Evolutionary conservation across 352 stramenopile species (phyloP), one percentile per base, ranked within the genome.

Genomic region (Pythium scleroteichum): DNA sequence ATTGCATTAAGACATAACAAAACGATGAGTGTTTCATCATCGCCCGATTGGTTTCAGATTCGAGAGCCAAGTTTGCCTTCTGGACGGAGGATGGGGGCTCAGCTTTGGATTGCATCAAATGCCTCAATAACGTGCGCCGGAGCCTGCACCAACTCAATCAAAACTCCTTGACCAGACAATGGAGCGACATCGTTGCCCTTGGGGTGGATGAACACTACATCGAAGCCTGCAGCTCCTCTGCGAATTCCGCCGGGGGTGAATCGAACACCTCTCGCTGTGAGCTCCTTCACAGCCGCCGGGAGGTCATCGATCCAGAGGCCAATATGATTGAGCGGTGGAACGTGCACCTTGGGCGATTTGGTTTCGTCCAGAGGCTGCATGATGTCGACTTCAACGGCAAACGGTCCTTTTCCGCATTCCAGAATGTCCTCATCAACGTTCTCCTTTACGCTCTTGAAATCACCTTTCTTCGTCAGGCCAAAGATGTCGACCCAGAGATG

Each of bases 391-490:
- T 99, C 97, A 1, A 99, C 96, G 2, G 86, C 81, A 59, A 96
- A 95, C 17, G 95, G 87, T 22, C 85, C 90, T 22, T 87, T 76
- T 22, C 97, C 97, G 45, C 98, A 85, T 54, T 88, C 69, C 42
- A 99, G 69, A 55, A 99, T 98, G 75, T 99, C 97, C 75, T 99
- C 97, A 59, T 99, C 90, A 29, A 99, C 97, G 75, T 99, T 99
- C 79, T 99, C 97, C 48, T 85, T 95, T 75, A 93, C 79, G 63
- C 79, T 93, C 42, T 68, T 70, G 70, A 90, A 92, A 22, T 72
- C 69, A 40, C 77, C 72, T 47, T 87, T 90, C 66, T 88, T 83
- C 42, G 29, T 68, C 13, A 97, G 59, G 3, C 88, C 87, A 24
- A 97, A 84, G 24, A 87, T 75, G 63, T 94, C 85, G 24, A 87